Evolutionary conservation across 495 filamentous ascomycete species (phyloP).

Genomic region (Daldinia bambusicola): DNA sequence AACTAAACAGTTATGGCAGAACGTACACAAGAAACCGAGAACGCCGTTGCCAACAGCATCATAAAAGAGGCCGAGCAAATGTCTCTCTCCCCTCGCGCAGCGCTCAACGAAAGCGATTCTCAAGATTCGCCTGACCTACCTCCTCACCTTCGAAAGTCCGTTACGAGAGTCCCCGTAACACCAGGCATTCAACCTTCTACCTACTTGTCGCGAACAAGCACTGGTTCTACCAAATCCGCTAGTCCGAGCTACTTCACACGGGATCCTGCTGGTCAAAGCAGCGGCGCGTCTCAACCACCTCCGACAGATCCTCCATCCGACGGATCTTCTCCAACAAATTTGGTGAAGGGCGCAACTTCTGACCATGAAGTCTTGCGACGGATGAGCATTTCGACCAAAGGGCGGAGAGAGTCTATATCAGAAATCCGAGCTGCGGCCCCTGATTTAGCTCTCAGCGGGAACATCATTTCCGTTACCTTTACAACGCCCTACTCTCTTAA

Average conservation of each 20-base stretch:
- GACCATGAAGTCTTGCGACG: conserved; percentile 71
- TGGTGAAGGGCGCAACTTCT: conserved; percentile 63
- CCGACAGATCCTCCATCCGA: conserved; percentile 8
- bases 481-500: conserved; percentile 81
- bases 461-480: conserved; percentile 87
- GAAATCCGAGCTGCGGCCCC: conserved; percentile 71
- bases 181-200: conserved; percentile 57
- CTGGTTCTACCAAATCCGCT: conserved; percentile 32
- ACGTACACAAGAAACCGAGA: conserved; percentile 49
- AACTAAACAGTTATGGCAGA: conserved; percentile 49
- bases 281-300: conserved; percentile 30
- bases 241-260: conserved; percentile 55
- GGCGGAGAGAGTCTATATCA: conserved; percentile 60
- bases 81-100: conserved; percentile 45
- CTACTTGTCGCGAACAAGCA: conserved; percentile 46
- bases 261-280: conserved; percentile 44
- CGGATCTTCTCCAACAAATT: conserved; percentile 55
- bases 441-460: conserved; percentile 76
- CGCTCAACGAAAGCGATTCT: conserved; percentile 33
- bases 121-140: conserved; percentile 46
- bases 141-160: conserved; percentile 47
- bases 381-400: conserved; percentile 63
- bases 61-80: conserved; percentile 45
- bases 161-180: conserved; percentile 60
- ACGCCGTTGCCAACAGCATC: conserved; percentile 46